phyloP scores from a whole-genome alignment of 768 basidiomycete species.

The Rhodosporidiobolus sp. region DNA sequence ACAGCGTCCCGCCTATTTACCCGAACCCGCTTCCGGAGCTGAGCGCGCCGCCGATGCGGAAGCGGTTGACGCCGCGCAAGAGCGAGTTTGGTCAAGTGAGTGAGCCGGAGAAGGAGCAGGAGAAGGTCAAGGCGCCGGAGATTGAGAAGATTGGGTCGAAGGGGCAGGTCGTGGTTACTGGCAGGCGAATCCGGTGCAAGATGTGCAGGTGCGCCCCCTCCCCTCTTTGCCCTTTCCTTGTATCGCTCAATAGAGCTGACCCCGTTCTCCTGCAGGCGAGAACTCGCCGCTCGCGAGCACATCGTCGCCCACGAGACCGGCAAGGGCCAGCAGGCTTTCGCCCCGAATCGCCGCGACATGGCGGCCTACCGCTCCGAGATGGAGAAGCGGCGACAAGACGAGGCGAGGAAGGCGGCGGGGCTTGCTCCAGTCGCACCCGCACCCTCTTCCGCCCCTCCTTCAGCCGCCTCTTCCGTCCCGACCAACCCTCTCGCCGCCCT shows the following conservation, averaged over 20 bases:
- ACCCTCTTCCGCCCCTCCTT: background rate
- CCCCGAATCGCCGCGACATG: conserved; percentile 44
- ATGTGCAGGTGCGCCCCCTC: conserved; percentile 34
- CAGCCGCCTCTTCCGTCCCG: background rate
- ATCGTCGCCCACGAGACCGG: conserved; percentile 45
- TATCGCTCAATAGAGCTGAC: background rate
- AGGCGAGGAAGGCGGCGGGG: conserved; percentile 6
- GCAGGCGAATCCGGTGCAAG: conserved; percentile 40
- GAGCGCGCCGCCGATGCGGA: conserved; percentile 12
- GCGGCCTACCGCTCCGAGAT: conserved; percentile 34
- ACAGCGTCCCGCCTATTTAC: background rate
- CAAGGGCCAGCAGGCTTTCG: conserved; percentile 44
- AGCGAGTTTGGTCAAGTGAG: conserved; percentile 7
- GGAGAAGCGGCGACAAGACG: conserved; percentile 36
- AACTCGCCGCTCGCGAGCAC: conserved; percentile 45
- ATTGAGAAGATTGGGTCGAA: conserved; percentile 38
- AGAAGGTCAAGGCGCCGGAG: background rate
- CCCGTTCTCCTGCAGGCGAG: conserved; percentile 25
- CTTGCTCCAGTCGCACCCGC: background rate
- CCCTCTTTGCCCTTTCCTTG: background rate
- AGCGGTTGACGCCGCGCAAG: conserved; percentile 32
- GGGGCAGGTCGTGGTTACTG: conserved; percentile 31
- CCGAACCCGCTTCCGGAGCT: background rate
- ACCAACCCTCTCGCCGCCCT: conserved; percentile 29
- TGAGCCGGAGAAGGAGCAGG: conserved; percentile 6